Conservation (phyloP, 495 filamentous ascomycete genomes). For the Bacidia rubella region DNA sequence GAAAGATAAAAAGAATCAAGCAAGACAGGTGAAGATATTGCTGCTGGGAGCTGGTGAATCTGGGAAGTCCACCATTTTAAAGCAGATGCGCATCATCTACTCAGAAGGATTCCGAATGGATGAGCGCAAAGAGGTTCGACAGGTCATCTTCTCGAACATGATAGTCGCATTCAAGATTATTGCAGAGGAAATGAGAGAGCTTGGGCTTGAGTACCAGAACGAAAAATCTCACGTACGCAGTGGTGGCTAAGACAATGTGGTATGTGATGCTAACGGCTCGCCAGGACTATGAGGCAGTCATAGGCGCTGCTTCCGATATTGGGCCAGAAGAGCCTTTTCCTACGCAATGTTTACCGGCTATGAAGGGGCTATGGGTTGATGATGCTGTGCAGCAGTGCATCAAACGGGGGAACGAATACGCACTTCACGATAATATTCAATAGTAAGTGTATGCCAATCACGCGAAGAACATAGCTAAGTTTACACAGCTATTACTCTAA, state of each 20-base stretch:
- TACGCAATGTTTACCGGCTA: constrained; percentile 54
- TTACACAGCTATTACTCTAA: constrained; percentile 70
- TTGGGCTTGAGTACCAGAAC: constrained; percentile 61
- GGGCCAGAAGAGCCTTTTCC: constrained; percentile 61
- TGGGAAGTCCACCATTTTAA: constrained; percentile 94
- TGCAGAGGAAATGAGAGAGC: constrained; percentile 84
- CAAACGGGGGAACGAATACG: constrained; percentile 85
- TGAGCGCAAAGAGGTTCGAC: constrained; percentile 84
- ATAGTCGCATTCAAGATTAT: constrained; percentile 80
- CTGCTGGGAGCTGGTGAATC: constrained; percentile 90
- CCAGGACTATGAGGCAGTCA: constrained; percentile 15
- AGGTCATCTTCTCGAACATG: constrained; percentile 88
- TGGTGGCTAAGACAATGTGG: neutral
- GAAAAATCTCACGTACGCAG: constrained; percentile 71
- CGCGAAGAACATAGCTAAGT: constrained; percentile 14
- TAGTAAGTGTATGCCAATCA: constrained; percentile 53
- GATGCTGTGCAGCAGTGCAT: constrained; percentile 73
- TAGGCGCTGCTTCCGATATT: constrained; percentile 45
- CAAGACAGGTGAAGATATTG: constrained; percentile 71
- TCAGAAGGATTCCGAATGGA: constrained; percentile 80
- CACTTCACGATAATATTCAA: constrained; percentile 83
- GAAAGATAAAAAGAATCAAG: constrained; percentile 67
- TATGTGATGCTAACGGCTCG: neutral
- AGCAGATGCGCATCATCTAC: constrained; percentile 99
- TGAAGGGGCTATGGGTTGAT: constrained; percentile 77